These are phyloP conservation scores for Chlamydomonas applanata DNA, from an alignment of 139 green algal genomes.

Conservation along the genomic window DNA sequence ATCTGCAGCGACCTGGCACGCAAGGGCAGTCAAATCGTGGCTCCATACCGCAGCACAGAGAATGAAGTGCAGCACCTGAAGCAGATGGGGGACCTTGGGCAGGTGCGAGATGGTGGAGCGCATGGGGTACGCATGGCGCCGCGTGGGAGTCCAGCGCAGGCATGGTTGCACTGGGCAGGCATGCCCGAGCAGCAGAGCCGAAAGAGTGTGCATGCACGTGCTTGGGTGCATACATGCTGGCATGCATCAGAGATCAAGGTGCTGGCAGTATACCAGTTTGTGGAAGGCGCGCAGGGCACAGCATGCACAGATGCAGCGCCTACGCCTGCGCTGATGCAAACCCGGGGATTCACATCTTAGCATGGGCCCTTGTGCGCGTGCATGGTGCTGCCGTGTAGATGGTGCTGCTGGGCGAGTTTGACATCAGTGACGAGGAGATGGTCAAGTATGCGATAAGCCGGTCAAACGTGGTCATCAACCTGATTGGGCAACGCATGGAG, in stretches of 20 bases:
- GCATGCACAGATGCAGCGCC: too few species aligned
- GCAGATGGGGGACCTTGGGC: slow-evolving; percentile 95
- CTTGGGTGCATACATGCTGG: too few species aligned
- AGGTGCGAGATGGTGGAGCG: slow-evolving; percentile 36
- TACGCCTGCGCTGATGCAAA: too few species aligned
- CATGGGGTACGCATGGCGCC: not conserved
- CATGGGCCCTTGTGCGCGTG: too few species aligned
- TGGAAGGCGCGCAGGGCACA: too few species aligned
- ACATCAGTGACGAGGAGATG: slow-evolving; percentile 73
- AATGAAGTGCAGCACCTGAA: slow-evolving; percentile 84
- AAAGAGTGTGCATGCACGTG: not conserved
- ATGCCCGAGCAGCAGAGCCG: not conserved
- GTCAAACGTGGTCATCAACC: slow-evolving; percentile 90
- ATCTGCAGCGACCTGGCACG: slow-evolving; percentile 82
- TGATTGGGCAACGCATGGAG: slow-evolving; percentile 83
- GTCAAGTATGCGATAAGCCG: slow-evolving; percentile 66
- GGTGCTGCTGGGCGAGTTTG: slow-evolving; percentile 55
- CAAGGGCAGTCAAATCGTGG: slow-evolving; percentile 75
- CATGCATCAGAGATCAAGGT: too few species aligned
- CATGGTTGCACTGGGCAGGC: too few species aligned
- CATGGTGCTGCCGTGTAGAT: slow-evolving; percentile 35
- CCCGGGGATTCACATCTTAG: too few species aligned
- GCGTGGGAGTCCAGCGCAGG: not conserved
- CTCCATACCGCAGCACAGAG: slow-evolving; percentile 86
- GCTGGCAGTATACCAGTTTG: slow-evolving; percentile 2